These are phyloP conservation scores for Alternaria conjuncta DNA, from an alignment of 2,329 filamentous ascomycete genomes.

Conservation along the genomic window DNA sequence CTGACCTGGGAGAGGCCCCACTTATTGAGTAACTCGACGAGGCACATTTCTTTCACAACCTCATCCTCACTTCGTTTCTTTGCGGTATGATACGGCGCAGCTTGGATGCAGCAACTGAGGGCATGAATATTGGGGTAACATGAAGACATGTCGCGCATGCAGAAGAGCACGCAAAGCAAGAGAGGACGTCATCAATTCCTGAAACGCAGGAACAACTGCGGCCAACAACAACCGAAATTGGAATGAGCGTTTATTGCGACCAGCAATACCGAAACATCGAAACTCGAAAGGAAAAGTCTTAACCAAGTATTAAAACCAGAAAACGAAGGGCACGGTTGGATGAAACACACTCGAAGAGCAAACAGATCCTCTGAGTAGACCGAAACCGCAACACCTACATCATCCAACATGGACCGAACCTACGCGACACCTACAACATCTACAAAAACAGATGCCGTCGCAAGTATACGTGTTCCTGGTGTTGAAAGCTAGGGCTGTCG, in stretches of 20 bases:
- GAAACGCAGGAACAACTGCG: background rate
- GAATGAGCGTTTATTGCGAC: background rate
- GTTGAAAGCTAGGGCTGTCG: background rate
- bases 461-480: background rate
- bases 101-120: background rate
- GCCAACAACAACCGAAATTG: background rate
- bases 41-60: slow-evolving; percentile 7
- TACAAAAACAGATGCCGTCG: slow-evolving; percentile 19
- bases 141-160: background rate
- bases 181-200: background rate
- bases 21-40: slow-evolving; percentile 6
- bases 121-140: background rate
- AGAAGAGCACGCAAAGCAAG: background rate
- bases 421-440: slow-evolving; percentile 21
- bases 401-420: background rate
- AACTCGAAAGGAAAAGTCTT: background rate
- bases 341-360: slow-evolving; percentile 1
- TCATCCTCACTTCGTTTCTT: slow-evolving; percentile 9
- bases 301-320: background rate
- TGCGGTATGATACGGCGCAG: background rate
- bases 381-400: slow-evolving; percentile 13
- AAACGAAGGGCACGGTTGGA: background rate
- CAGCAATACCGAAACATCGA: background rate
- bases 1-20: slow-evolving; percentile 4
- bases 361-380: slow-evolving; percentile 9